Conservation (phyloP, 2,329 filamentous ascomycete genomes). For the Cladobotryum mycophilum region DNA sequence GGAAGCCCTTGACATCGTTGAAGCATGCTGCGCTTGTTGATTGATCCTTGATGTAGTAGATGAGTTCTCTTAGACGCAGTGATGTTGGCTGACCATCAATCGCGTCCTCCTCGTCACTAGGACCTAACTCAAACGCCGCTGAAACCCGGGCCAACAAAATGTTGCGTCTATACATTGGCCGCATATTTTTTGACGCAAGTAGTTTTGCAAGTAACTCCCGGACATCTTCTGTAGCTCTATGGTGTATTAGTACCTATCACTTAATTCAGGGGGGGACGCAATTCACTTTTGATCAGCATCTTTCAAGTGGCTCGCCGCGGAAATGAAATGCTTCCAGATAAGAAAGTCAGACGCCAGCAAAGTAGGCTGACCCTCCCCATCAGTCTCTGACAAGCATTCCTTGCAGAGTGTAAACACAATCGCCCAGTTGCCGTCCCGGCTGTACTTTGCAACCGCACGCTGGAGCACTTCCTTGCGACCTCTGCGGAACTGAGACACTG, state of each 20-base stretch:
- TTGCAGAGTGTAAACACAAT: constrained; percentile 38
- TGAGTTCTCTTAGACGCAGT: constrained; percentile 27
- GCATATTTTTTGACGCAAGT: constrained; percentile 22
- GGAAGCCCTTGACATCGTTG: constrained; percentile 40
- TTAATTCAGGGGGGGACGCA: background rate
- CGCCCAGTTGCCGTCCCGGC: constrained; percentile 35
- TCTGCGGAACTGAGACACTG: constrained; percentile 37
- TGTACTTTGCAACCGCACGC: constrained; percentile 33
- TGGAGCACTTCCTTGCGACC: constrained; percentile 43
- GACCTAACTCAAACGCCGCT: constrained; percentile 29
- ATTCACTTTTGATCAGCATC: constrained; percentile 29
- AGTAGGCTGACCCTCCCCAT: constrained; percentile 31
- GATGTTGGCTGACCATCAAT: constrained; percentile 22
- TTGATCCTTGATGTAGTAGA: constrained; percentile 31
- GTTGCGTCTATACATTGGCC: constrained; percentile 35
- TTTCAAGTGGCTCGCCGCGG: constrained; percentile 30
- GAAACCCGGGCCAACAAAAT: constrained; percentile 33
- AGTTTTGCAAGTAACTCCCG: constrained; percentile 26
- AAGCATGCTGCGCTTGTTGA: constrained; percentile 37
- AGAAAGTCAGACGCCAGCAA: constrained; percentile 41
- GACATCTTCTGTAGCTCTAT: constrained; percentile 22
- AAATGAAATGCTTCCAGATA: constrained; percentile 35
- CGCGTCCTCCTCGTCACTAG: constrained; percentile 24
- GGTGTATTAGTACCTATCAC: background rate
- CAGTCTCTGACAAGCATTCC: constrained; percentile 34